Evolutionary conservation across 2,329 filamentous ascomycete genomes (phyloP).

Genomic region (Colletotrichum falcatum): DNA sequence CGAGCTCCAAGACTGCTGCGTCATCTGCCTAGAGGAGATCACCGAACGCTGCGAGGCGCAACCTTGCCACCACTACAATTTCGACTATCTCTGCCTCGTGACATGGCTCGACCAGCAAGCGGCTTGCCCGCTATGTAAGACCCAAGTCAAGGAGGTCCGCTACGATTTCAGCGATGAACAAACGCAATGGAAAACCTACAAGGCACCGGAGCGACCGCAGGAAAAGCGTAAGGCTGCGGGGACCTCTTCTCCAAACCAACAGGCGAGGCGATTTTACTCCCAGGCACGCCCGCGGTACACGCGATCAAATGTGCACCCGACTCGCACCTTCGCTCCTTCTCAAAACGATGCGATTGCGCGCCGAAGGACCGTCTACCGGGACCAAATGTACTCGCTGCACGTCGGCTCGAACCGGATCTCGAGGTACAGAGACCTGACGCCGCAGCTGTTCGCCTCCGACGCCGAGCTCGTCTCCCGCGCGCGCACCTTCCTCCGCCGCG

Average conservation of each 20-base stretch:
- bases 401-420: constrained; percentile 86
- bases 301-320: constrained; percentile 41
- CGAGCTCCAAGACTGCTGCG: constrained; percentile 67
- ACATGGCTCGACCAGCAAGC: constrained; percentile 83
- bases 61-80: constrained; percentile 84
- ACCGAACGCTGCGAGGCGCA: constrained; percentile 77
- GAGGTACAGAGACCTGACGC: constrained; percentile 79
- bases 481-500: constrained; percentile 83
- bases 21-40: constrained; percentile 86
- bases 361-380: constrained; percentile 79
- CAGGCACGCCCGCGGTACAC: constrained; percentile 30
- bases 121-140: constrained; percentile 84
- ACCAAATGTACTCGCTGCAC: constrained; percentile 80
- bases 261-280: constrained; percentile 18
- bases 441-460: constrained; percentile 72
- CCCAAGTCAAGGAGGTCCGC: constrained; percentile 67
- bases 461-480: constrained; percentile 79
- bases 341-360: constrained; percentile 59
- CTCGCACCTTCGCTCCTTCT: constrained; percentile 41
- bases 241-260: not conserved
- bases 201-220: constrained; percentile 39
- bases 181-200: constrained; percentile 67
- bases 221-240: constrained; percentile 9
- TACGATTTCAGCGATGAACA: constrained; percentile 61
- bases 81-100: constrained; percentile 86